Conservation (phyloP, 176 grass and related monocot genomes). For the Thinopyrum elongatum region DNA sequence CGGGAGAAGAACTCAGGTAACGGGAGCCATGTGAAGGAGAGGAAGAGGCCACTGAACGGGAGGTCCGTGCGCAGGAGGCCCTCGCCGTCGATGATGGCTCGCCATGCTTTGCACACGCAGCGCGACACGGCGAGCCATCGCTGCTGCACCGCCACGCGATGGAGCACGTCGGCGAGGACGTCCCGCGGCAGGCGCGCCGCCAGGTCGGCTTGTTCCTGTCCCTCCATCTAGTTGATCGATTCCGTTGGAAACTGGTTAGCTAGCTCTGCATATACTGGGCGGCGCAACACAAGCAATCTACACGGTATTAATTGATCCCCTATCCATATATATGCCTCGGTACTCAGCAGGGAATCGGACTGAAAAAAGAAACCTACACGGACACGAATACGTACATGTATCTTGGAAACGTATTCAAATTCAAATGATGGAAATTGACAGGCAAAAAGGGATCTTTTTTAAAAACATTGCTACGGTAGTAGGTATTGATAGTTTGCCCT, state of each 20-base stretch:
- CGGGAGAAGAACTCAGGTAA: background rate
- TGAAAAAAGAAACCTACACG: background rate
- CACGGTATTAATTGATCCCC: no score
- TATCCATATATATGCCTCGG: background rate
- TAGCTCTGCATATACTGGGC: no score
- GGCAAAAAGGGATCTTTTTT: no score
- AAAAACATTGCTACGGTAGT: no score
- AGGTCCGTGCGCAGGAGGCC: background rate
- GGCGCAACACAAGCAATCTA: no score
- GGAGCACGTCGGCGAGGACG: background rate
- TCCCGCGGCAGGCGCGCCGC: background rate
- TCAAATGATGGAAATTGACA: no score
- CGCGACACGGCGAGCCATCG: background rate
- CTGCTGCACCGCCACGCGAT: accelerated
- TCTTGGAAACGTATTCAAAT: background rate
- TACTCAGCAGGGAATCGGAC: background rate
- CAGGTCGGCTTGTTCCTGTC: background rate
- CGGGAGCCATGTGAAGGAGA: background rate
- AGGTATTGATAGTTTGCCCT: no score
- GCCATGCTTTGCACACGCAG: background rate
- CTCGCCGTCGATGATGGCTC: background rate
- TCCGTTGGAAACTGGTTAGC: no score
- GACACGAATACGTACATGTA: background rate
- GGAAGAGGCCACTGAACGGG: background rate
- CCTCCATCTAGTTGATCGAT: background rate